phyloP scores from a whole-genome alignment of 345 rosid genomes.

The Brassica napus region DNA sequence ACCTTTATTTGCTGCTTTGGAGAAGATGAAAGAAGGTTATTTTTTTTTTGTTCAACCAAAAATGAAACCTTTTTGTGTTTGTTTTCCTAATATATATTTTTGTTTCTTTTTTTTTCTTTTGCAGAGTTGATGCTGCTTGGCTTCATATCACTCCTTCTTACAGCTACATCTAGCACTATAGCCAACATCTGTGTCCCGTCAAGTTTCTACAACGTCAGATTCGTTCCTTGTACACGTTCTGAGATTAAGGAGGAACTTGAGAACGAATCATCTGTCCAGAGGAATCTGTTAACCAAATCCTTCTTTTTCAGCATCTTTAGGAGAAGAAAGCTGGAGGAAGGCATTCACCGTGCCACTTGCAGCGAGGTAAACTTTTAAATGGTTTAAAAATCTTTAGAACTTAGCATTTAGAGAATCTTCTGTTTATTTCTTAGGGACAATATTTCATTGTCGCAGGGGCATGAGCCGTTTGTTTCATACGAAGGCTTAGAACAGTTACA shows the following conservation, averaged over 20 bases:
- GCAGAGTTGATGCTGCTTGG: slow-evolving; percentile 98
- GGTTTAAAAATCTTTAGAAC: background rate
- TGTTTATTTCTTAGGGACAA: slow-evolving; percentile 7
- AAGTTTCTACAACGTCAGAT: slow-evolving; percentile 68
- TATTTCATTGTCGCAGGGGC: slow-evolving; percentile 51
- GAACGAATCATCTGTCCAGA: slow-evolving; percentile 48
- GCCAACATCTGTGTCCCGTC: slow-evolving; percentile 86
- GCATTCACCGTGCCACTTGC: slow-evolving; percentile 58
- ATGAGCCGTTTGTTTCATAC: slow-evolving; percentile 90
- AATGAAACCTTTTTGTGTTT: background rate
- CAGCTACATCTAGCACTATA: slow-evolving; percentile 80
- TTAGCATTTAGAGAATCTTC: background rate
- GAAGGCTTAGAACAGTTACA: slow-evolving; percentile 93
- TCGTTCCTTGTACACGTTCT: slow-evolving; percentile 74
- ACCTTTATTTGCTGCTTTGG: slow-evolving; percentile 80
- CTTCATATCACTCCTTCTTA: slow-evolving; percentile 89
- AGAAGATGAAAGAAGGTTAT: slow-evolving; percentile 97
- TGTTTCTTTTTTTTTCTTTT: background rate
- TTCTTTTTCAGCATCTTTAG: slow-evolving; percentile 43
- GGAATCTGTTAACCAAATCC: slow-evolving; percentile 49
- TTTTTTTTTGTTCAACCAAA: background rate
- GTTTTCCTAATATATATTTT: slow-evolving; percentile 18
- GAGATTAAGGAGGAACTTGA: slow-evolving; percentile 54
- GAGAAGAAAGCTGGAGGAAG: slow-evolving; percentile 69
- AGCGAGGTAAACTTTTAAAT: slow-evolving; percentile 47